Percentiles rank a stretch among this genome's conserved stretches.
phyloP scores from a whole-genome alignment of 768 basidiomycete species.

The Hygrocybe coccinea region DNA sequence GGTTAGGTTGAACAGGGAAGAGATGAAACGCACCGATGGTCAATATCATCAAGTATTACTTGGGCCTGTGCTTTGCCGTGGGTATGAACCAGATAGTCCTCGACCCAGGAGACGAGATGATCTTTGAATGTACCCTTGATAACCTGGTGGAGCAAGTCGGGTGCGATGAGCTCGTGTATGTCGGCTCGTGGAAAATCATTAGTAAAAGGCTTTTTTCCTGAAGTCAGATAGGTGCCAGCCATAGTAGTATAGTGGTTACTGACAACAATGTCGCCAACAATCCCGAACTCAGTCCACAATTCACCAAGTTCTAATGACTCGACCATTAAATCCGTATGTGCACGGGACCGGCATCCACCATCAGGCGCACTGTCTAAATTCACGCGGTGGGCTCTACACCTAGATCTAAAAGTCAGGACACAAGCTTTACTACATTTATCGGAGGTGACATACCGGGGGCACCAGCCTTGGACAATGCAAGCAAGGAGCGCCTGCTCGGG shows the following conservation, averaged over 20 bases:
- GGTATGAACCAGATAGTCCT: slow-evolving; percentile 22
- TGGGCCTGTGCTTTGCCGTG: slow-evolving; percentile 18
- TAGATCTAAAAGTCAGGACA: too few relatives aligned
- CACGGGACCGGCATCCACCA: too few relatives aligned
- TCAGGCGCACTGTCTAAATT: too few relatives aligned
- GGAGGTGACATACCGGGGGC: slow-evolving; percentile 8
- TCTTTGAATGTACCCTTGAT: slow-evolving; percentile 42
- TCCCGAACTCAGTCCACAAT: too few relatives aligned
- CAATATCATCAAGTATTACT: slow-evolving; percentile 32
- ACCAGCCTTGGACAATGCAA: slow-evolving; percentile 34
- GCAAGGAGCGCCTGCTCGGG: slow-evolving; percentile 32
- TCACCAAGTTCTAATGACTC: too few relatives aligned
- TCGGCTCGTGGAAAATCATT: slow-evolving; percentile 31
- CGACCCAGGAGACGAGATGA: slow-evolving; percentile 36
- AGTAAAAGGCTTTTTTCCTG: slow-evolving; percentile 31
- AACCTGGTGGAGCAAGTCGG: slow-evolving; percentile 35
- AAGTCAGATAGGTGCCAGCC: not conserved
- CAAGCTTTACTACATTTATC: too few relatives aligned
- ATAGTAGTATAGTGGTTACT: too few relatives aligned
- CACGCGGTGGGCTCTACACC: too few relatives aligned
- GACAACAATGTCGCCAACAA: too few relatives aligned
- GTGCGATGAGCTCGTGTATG: slow-evolving; percentile 29
- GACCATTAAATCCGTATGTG: too few relatives aligned
- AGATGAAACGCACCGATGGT: slow-evolving; percentile 21
- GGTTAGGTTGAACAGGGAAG: not conserved